Percentiles rank a stretch among this genome's conserved stretches.
Conservation (phyloP, 2,329 filamentous ascomycete species). For the Mycosphaerella sp. region DNA sequence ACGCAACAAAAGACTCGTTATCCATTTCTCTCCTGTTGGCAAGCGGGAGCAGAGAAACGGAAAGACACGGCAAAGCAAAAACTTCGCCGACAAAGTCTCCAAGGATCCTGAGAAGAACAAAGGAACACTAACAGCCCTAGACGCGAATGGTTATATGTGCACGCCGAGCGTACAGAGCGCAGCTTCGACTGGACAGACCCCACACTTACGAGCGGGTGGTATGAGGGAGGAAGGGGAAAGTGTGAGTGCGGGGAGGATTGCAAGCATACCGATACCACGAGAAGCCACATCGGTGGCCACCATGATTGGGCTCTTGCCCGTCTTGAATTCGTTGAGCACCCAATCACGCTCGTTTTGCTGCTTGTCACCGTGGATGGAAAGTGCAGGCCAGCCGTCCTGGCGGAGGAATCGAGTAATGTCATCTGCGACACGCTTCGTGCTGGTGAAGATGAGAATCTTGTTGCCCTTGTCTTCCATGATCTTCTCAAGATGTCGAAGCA, state of each 20-base stretch:
- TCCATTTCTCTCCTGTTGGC: slow-evolving; percentile 60
- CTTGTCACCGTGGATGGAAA: slow-evolving; percentile 98
- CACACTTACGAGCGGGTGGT: slow-evolving; percentile 47
- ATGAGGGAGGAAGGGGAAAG: slow-evolving; percentile 32
- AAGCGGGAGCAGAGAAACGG: slow-evolving; percentile 69
- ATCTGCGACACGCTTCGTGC: slow-evolving; percentile 84
- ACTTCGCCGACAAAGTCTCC: slow-evolving; percentile 53
- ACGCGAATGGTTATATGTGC: slow-evolving; percentile 75
- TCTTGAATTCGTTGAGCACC: slow-evolving; percentile 99
- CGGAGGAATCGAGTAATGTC: slow-evolving; percentile 96
- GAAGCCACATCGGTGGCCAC: slow-evolving; percentile 99
- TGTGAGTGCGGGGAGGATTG: slow-evolving; percentile 40
- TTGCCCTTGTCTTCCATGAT: slow-evolving; percentile 95
- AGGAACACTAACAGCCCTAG: slow-evolving; percentile 78
- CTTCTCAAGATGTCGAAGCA: slow-evolving; percentile 96
- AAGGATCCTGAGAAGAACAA: slow-evolving; percentile 86
- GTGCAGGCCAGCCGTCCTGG: slow-evolving; percentile 94
- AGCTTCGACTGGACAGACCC: slow-evolving; percentile 68
- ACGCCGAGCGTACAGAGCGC: slow-evolving; percentile 76
- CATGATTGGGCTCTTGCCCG: slow-evolving; percentile 99
- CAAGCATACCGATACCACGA: slow-evolving; percentile 99
- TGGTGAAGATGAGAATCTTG: slow-evolving; percentile 91
- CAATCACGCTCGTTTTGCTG: slow-evolving; percentile 99
- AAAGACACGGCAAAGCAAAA: slow-evolving; percentile 53
- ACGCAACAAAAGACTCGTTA: slow-evolving; percentile 58